Percentiles rank a stretch among this genome's conserved stretches.
Conservation (phyloP, 2,329 filamentous ascomycete genomes). For the Coniochaeta ligniaria region DNA sequence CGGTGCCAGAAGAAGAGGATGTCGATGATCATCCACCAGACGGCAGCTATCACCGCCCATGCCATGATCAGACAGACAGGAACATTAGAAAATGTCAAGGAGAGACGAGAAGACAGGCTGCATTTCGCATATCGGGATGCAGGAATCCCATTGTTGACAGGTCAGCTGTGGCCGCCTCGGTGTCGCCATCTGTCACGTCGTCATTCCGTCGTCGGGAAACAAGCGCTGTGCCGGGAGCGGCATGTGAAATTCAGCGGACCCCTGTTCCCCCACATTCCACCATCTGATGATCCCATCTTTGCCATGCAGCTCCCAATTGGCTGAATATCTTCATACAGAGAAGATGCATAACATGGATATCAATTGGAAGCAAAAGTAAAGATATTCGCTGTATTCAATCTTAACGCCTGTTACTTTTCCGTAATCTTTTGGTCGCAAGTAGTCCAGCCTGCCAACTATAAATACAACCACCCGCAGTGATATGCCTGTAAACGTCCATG, state of each 20-base stretch:
- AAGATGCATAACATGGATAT: too few species aligned
- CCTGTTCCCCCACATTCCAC: not conserved
- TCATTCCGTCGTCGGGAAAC: not conserved
- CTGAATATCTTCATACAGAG: too few species aligned
- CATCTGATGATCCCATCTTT: too few species aligned
- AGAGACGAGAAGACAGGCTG: not conserved
- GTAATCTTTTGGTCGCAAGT: not conserved
- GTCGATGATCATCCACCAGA: slow-evolving; percentile 54
- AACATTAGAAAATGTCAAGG: not conserved
- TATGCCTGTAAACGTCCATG: not conserved
- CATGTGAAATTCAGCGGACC: not conserved
- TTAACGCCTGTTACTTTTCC: not conserved
- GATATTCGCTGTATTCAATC: not conserved
- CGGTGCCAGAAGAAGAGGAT: slow-evolving; percentile 56
- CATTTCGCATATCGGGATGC: not conserved
- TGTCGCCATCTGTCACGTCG: not conserved
- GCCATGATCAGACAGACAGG: not conserved
- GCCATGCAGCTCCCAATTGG: too few species aligned
- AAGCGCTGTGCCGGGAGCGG: not conserved
- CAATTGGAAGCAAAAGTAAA: not conserved
- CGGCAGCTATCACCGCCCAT: slow-evolving; percentile 29
- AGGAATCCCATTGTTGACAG: not conserved
- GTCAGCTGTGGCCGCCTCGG: not conserved
- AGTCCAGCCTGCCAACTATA: not conserved
- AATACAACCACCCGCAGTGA: not conserved